A percentile compares a stretch with the other conserved stretches of the same genome.
phyloP scores from a whole-genome alignment of 345 rosid species.

The Rhodamnia argentea region DNA sequence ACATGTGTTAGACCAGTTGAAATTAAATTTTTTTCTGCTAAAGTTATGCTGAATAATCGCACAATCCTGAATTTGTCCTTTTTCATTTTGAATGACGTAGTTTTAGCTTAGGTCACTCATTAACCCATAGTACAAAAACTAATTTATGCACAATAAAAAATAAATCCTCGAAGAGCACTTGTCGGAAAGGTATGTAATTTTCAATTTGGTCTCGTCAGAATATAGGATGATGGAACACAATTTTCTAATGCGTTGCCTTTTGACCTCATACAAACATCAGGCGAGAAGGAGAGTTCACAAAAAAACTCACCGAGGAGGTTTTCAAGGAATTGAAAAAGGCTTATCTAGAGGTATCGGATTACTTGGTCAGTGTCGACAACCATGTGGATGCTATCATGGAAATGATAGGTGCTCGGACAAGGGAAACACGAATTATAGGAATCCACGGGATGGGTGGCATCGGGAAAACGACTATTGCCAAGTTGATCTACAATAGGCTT shows the following conservation, averaged over 20 bases:
- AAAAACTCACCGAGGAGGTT: background rate
- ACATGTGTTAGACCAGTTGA: background rate
- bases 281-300: background rate
- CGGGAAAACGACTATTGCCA: slow-evolving; percentile 3
- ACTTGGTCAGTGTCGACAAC: background rate
- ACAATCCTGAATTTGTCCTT: background rate
- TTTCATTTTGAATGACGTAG: background rate
- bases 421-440: background rate
- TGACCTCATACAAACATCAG: background rate
- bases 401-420: background rate
- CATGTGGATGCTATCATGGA: background rate
- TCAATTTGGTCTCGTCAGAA: background rate
- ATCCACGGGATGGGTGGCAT: slow-evolving; percentile 1
- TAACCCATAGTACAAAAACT: fast-evolving
- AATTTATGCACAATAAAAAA: no score
- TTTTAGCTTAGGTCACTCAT: background rate
- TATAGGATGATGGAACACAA: fast-evolving
- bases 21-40: no score
- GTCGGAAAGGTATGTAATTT: background rate
- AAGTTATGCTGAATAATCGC: background rate
- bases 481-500: background rate
- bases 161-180: background rate
- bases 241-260: background rate
- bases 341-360: background rate
- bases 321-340: background rate